These are phyloP conservation scores for Vicia villosa DNA, from an alignment of 306 rosid genomes.

Conservation along the genomic window DNA sequence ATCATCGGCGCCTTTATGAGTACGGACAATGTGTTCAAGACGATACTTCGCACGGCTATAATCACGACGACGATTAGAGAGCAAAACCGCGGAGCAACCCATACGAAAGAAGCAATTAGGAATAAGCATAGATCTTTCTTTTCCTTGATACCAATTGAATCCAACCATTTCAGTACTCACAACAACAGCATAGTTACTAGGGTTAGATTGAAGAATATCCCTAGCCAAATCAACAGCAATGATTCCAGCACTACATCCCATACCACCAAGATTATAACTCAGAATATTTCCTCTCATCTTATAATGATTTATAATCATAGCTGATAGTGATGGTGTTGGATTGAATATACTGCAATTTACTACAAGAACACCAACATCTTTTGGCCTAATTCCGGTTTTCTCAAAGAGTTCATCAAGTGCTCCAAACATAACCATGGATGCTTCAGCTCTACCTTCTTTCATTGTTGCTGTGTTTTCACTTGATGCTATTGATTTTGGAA, in stretches of 20 bases:
- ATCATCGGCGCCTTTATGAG: constrained; percentile 94
- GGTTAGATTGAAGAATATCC: constrained; percentile 81
- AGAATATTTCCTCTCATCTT: constrained; percentile 94
- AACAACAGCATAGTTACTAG: constrained; percentile 84
- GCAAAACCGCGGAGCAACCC: constrained; percentile 91
- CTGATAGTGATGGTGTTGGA: constrained; percentile 92
- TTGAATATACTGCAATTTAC: constrained; percentile 97
- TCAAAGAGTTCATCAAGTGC: constrained; percentile 92
- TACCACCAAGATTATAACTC: constrained; percentile 93
- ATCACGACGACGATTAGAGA: constrained; percentile 91
- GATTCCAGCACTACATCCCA: constrained; percentile 97
- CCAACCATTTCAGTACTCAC: constrained; percentile 93
- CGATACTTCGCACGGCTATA: constrained; percentile 73
- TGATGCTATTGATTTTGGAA: constrained; percentile 63
- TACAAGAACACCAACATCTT: constrained; percentile 78
- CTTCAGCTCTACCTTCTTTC: constrained; percentile 94
- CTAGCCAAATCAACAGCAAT: constrained; percentile 81
- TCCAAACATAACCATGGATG: constrained; percentile 84
- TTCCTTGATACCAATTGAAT: constrained; percentile 88
- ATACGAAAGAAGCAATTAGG: constrained; percentile 92
- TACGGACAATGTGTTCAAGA: constrained; percentile 89
- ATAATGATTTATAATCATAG: constrained; percentile 96
- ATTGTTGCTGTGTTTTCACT: constrained; percentile 67
- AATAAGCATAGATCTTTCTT: constrained; percentile 82
- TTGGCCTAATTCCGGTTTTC: constrained; percentile 75